These are phyloP conservation scores for Penicillium concentricum DNA, from an alignment of 2,329 filamentous ascomycete genomes.

Conservation along the genomic window DNA sequence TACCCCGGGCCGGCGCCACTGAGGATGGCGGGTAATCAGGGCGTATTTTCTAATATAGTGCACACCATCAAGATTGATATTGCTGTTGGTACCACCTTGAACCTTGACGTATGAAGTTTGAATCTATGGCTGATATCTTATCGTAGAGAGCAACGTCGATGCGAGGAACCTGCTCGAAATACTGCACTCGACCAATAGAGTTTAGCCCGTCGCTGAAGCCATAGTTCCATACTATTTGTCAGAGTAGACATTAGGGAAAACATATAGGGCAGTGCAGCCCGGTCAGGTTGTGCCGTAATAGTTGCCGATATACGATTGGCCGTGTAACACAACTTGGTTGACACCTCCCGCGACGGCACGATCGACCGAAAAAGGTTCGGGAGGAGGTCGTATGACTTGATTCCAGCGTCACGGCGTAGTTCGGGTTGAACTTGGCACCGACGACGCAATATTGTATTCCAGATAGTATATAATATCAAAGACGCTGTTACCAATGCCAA, in stretches of 20 bases:
- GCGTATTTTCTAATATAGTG: conserved; percentile 12
- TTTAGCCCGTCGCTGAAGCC: conserved; percentile 17
- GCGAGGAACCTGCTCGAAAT: conserved; percentile 31
- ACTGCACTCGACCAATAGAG: conserved; percentile 17
- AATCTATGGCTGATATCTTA: conserved; percentile 23
- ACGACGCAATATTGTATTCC: background rate
- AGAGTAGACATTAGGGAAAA: conserved; percentile 36
- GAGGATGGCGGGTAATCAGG: conserved; percentile 40
- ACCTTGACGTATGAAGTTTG: conserved; percentile 34
- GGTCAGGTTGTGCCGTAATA: conserved; percentile 52
- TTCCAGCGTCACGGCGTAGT: conserved; percentile 14
- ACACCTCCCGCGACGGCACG: conserved; percentile 43
- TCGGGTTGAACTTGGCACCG: no score
- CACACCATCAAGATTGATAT: conserved; percentile 14
- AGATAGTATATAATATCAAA: background rate
- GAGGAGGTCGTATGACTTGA: conserved; percentile 25
- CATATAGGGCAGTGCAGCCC: conserved; percentile 44
- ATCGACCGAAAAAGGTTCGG: conserved; percentile 37
- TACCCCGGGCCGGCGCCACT: conserved; percentile 33
- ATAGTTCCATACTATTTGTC: conserved; percentile 20
- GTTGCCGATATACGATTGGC: conserved; percentile 41
- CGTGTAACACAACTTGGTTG: conserved; percentile 49
- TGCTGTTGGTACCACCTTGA: conserved; percentile 20
- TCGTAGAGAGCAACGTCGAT: conserved; percentile 46
- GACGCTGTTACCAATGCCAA: background rate